A percentile compares a stretch with the other conserved stretches of the same genome.
These are phyloP conservation scores for Dactylellina sp. DNA, from an alignment of 2,329 filamentous ascomycete species.

Conservation along the genomic window DNA sequence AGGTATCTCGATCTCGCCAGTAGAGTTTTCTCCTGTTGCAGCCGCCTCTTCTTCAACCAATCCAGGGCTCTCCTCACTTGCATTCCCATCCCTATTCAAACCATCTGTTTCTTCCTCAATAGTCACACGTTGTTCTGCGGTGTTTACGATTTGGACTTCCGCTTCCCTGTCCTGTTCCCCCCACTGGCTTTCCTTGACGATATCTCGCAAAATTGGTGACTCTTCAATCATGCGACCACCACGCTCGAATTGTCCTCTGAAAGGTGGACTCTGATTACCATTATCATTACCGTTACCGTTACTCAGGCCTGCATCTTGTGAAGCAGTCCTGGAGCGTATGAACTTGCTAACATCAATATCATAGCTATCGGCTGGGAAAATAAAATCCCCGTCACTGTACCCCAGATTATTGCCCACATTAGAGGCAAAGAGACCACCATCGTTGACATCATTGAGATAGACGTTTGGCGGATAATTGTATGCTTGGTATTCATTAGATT, in stretches of 20 bases:
- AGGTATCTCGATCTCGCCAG: no score
- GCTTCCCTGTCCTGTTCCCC: background rate
- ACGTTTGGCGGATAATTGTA: background rate
- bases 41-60: background rate
- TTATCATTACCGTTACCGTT: background rate
- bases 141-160: background rate
- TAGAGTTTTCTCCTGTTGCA: background rate
- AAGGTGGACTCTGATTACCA: background rate
- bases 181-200: background rate
- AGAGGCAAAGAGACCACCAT: background rate
- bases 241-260: background rate
- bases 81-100: background rate
- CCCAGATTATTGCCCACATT: background rate
- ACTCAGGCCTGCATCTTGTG: background rate
- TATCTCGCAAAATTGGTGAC: background rate
- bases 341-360: constrained; percentile 4
- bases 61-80: background rate
- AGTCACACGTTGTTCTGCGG: background rate
- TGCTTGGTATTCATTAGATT: background rate
- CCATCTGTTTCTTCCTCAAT: background rate
- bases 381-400: constrained; percentile 7
- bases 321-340: background rate
- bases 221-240: constrained; percentile 1
- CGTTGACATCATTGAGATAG: background rate
- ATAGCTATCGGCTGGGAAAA: background rate